A percentile compares a stretch with the other conserved stretches of the same genome.
Conservation (phyloP, 2,329 filamentous ascomycete species). For the Teratosphaeria gauchensis region DNA sequence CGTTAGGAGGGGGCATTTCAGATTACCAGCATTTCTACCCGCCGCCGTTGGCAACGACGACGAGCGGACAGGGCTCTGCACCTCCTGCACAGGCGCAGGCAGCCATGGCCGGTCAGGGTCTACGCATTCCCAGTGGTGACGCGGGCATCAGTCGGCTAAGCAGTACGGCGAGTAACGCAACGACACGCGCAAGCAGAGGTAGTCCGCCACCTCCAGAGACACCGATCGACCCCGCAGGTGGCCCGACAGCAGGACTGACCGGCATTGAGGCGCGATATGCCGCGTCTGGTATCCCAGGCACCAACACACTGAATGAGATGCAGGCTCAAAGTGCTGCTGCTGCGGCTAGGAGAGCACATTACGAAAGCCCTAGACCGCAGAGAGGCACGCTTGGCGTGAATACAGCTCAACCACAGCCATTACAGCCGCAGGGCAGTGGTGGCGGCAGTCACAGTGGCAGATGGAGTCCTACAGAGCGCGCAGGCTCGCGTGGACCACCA, state of each 20-base stretch:
- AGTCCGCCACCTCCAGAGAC: constrained; percentile 94
- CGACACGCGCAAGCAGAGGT: constrained; percentile 80
- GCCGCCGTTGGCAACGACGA: constrained; percentile 31
- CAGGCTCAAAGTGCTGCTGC: constrained; percentile 70
- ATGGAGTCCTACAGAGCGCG: constrained; percentile 91
- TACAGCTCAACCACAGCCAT: constrained; percentile 27
- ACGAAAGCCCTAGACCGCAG: constrained; percentile 39
- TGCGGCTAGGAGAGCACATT: constrained; percentile 70
- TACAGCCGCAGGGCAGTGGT: constrained; percentile 6
- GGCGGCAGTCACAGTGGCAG: constrained; percentile 48
- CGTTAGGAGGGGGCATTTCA: constrained; percentile 5
- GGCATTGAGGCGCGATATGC: constrained; percentile 89
- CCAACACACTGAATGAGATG: constrained; percentile 69
- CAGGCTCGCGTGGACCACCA: constrained; percentile 78
- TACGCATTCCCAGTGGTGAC: constrained; percentile 42
- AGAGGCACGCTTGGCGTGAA: constrained; percentile 34
- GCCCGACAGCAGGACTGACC: constrained; percentile 33
- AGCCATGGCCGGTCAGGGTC: constrained; percentile 2
- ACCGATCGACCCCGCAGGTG: constrained; percentile 42
- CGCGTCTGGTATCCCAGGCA: constrained; percentile 79
- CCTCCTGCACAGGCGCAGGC: constrained; percentile 13
- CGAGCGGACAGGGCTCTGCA: constrained; percentile 9
- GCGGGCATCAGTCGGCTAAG: constrained; percentile 51
- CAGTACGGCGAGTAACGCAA: constrained; percentile 87
- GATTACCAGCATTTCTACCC: constrained; percentile 48